Evolutionary conservation across 2,329 filamentous ascomycete genomes (phyloP).

Genomic region (Aspergillus nomiae): DNA sequence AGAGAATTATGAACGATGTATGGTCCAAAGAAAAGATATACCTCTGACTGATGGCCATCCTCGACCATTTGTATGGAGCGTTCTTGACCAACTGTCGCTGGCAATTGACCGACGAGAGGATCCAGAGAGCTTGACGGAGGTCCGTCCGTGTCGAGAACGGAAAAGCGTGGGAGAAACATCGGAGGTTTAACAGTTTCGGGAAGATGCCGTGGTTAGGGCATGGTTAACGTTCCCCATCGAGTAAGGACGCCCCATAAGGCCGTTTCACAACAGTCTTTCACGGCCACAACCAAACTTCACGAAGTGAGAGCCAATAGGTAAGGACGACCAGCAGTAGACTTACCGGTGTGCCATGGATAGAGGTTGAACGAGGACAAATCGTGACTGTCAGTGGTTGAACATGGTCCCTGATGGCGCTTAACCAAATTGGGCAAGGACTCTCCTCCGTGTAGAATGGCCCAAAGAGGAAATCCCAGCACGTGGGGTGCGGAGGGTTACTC

Average conservation of each 20-base stretch:
- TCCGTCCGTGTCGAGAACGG: conserved; percentile 13
- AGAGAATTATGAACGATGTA: not conserved
- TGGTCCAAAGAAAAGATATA: not conserved
- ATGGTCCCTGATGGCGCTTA: not conserved
- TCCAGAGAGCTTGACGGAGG: conserved; percentile 17
- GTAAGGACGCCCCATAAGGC: not conserved
- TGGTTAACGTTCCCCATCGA: not conserved
- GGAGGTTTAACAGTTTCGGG: conserved; percentile 2
- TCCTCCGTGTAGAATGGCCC: conserved; percentile 6
- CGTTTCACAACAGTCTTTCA: not conserved
- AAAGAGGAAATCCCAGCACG: conserved; percentile 13
- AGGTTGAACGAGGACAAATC: not conserved
- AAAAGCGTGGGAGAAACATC: conserved; percentile 6
- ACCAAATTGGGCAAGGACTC: conserved; percentile 9
- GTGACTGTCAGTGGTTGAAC: not conserved
- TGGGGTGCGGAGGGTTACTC: conserved; percentile 14
- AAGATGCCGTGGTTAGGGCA: not conserved
- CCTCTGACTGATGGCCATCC: not conserved
- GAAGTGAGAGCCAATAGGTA: not conserved
- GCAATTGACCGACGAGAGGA: not conserved
- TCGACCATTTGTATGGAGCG: not conserved
- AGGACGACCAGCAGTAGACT: not conserved
- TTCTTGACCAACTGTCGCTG: not conserved
- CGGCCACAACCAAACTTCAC: not conserved
- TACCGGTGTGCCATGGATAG: not conserved